A percentile compares a stretch with the other conserved stretches of the same genome.
Conservation (phyloP, 805 yeast species). For the Saccharomyces eubayanus region DNA sequence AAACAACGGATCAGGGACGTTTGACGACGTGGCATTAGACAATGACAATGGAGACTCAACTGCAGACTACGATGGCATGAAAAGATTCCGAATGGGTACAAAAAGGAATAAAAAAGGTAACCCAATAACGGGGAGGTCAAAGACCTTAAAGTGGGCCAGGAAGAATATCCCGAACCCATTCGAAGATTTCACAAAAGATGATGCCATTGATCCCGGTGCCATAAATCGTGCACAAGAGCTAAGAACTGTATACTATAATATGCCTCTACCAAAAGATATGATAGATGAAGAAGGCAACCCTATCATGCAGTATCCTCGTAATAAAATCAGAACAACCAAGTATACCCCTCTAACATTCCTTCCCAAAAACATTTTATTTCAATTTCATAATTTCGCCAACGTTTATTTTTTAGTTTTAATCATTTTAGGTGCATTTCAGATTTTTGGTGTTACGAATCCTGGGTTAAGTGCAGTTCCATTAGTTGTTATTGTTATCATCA, state of each 20-base stretch:
- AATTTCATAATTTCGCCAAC: slow-evolving; percentile 86
- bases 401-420: slow-evolving; percentile 73
- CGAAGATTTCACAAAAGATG: slow-evolving; percentile 20
- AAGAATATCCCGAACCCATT: slow-evolving; percentile 31
- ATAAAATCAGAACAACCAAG: slow-evolving; percentile 90
- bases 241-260: slow-evolving; percentile 52
- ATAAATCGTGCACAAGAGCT: slow-evolving; percentile 34
- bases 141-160: slow-evolving; percentile 47
- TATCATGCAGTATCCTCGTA: slow-evolving; percentile 58
- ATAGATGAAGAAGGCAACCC: slow-evolving; percentile 58
- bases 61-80: slow-evolving; percentile 36
- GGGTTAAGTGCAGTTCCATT: slow-evolving; percentile 69
- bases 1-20: slow-evolving; percentile 12
- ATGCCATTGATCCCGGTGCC: slow-evolving; percentile 29
- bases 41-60: slow-evolving; percentile 8
- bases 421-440: slow-evolving; percentile 67
- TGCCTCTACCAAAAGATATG: slow-evolving; percentile 49
- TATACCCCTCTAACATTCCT: slow-evolving; percentile 84
- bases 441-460: slow-evolving; percentile 77
- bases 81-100: slow-evolving; percentile 86
- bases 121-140: slow-evolving; percentile 52
- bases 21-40: slow-evolving; percentile 22
- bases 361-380: slow-evolving; percentile 74
- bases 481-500: slow-evolving; percentile 64
- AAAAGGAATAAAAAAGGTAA: slow-evolving; percentile 66